These are phyloP conservation scores for Sordariomycetes sp. DNA, from an alignment of 2,329 filamentous ascomycete genomes.

Conservation along the genomic window DNA sequence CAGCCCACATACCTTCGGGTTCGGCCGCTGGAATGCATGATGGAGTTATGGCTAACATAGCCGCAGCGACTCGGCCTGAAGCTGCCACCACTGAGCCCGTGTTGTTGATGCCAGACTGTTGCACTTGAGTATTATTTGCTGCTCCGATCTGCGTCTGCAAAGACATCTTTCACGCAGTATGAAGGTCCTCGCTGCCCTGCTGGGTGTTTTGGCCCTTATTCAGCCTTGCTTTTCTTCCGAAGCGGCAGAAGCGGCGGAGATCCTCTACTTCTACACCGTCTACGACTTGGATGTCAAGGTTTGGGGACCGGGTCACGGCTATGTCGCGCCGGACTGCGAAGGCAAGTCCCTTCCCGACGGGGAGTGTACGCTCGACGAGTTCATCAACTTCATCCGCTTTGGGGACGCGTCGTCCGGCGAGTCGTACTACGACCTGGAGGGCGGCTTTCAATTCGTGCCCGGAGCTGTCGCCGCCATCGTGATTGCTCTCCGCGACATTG, in stretches of 20 bases:
- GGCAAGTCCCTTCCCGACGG: background rate
- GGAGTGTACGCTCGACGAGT: background rate
- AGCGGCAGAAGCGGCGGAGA: background rate
- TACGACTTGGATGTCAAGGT: background rate
- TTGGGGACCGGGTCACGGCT: background rate
- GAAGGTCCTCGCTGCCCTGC: too few relatives aligned
- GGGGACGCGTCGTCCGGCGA: background rate
- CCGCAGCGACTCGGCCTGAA: too few relatives aligned
- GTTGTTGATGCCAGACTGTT: too few relatives aligned
- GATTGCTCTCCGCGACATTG: background rate
- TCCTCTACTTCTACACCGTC: background rate
- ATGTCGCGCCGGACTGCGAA: background rate
- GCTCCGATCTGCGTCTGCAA: too few relatives aligned
- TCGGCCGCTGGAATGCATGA: too few relatives aligned
- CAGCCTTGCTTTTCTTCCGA: background rate
- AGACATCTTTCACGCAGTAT: too few relatives aligned
- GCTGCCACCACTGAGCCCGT: too few relatives aligned
- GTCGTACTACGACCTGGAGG: background rate
- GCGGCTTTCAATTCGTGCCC: background rate
- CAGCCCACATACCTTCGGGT: too few relatives aligned
- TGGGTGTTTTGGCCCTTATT: too few relatives aligned
- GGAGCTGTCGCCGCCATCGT: background rate
- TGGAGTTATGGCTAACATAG: too few relatives aligned
- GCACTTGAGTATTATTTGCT: background rate
- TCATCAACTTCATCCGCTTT: background rate